Conservation (phyloP, 2,329 filamentous ascomycete genomes). For the Daldinia sp. region DNA sequence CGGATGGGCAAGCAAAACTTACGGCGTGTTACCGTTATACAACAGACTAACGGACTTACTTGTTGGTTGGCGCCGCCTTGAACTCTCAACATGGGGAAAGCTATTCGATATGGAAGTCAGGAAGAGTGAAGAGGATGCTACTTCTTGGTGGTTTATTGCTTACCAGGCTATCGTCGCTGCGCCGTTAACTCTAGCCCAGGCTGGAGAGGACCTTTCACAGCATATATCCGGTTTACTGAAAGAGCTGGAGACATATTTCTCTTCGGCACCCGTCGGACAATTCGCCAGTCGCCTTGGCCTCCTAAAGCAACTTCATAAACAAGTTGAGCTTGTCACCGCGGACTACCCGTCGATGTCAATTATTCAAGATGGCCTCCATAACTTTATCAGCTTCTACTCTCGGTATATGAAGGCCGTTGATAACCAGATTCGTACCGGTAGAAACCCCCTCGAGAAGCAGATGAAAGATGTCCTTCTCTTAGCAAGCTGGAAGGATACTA, state of each 20-base stretch:
- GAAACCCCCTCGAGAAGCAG: slow-evolving; percentile 81
- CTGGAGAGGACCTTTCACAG: slow-evolving; percentile 63
- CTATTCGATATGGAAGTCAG: slow-evolving; percentile 84
- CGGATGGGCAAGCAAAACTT: slow-evolving; percentile 83
- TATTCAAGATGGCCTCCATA: slow-evolving; percentile 72
- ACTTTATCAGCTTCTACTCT: slow-evolving; percentile 79
- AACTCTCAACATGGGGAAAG: slow-evolving; percentile 90
- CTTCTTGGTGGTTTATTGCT: slow-evolving; percentile 95
- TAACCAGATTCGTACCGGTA: slow-evolving; percentile 72
- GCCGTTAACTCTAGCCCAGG: slow-evolving; percentile 71
- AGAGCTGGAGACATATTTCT: slow-evolving; percentile 81
- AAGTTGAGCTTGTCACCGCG: slow-evolving; percentile 68
- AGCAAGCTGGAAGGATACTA: slow-evolving; percentile 98
- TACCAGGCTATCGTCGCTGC: slow-evolving; percentile 88
- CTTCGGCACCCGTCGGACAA: slow-evolving; percentile 81
- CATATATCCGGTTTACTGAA: slow-evolving; percentile 76
- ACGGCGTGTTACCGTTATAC: slow-evolving; percentile 74
- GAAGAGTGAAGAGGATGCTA: slow-evolving; percentile 79
- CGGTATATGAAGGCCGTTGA: slow-evolving; percentile 73
- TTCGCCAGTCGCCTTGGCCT: slow-evolving; percentile 77
- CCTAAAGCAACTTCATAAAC: slow-evolving; percentile 69
- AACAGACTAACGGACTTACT: slow-evolving; percentile 82
- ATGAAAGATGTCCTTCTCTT: slow-evolving; percentile 93
- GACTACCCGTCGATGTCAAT: slow-evolving; percentile 66
- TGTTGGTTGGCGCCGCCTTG: slow-evolving; percentile 88